Base-by-base conservation (phyloP, 75 land plant genomes). In the Picea glauca region DNA sequence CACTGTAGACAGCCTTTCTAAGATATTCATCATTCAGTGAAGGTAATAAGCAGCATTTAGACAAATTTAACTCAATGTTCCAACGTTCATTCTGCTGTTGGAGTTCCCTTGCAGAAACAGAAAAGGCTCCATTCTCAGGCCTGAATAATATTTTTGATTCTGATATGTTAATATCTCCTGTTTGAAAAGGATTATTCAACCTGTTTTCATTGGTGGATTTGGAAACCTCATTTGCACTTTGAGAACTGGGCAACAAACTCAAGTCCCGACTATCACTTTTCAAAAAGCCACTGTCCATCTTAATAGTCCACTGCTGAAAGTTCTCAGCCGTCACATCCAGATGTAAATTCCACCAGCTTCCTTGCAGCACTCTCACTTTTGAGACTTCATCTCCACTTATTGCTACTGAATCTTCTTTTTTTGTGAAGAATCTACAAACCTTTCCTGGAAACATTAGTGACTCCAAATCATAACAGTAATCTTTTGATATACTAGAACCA, bases 21-120 rank as follows among this genome's bases (percentile, higher is more conserved):
- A 96, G 77, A 21, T 50, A 57, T 21, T 88, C 82, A 74, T 96
- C 98, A 88, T 93, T 84, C 61, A 96, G 75, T 50, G 98, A 82
- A 62, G 92, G 90, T 11, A 91, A 89, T 66, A 77, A 18, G 21
- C 79, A 81, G 60, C 79, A 79, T 75, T 75, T 82, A 56, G 90
- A 84, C 70, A 93, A 40, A 74, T 82, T 86, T 58, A 93, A 70
- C 62, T 85, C 58, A 57, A 66, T 32, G 33, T 83, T 78, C 89
- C 88, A 89, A 67, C 74, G 60, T 82, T 77, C 80, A 13, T 62
- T 82, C 38, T 83, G 84, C 80, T 80, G 76, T 2, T 62, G 5
- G 8, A 89, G 84, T 38, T 72, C 58, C 33, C 18, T 40, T 23
- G 3, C 62, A 65, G 86, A 87, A 17, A 87, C 81, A 58, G 84